Evolutionary conservation across 352 stramenopile species (phyloP).

Genomic region (Pythium monospermum): DNA sequence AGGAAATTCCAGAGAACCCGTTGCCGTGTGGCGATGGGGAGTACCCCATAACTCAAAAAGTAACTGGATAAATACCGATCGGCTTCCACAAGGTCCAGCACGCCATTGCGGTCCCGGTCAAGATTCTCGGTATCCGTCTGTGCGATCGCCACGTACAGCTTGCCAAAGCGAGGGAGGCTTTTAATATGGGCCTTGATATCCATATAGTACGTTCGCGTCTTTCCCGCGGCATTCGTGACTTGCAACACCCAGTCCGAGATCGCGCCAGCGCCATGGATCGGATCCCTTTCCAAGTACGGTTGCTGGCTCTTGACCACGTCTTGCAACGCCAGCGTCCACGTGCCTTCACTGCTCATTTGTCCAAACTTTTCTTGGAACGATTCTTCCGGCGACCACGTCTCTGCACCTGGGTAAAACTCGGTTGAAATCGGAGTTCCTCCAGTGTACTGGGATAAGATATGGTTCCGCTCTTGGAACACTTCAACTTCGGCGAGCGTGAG

Average conservation of each 20-base stretch:
- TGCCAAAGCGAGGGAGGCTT: constrained; percentile 66
- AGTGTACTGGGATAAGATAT: constrained; percentile 53
- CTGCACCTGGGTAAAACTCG: constrained; percentile 33
- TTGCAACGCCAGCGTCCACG: constrained; percentile 52
- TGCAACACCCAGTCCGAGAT: constrained; percentile 72
- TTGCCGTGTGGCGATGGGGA: constrained; percentile 32
- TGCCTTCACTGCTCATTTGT: constrained; percentile 39
- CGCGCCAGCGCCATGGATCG: constrained; percentile 34
- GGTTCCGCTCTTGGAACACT: constrained; percentile 49
- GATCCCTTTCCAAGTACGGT: neutral
- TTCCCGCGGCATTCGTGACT: constrained; percentile 58
- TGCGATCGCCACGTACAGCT: constrained; percentile 44
- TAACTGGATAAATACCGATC: constrained; percentile 45
- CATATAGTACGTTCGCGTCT: constrained; percentile 54
- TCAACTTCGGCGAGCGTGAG: constrained; percentile 75
- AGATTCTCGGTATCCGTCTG: constrained; percentile 59
- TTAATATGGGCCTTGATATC: constrained; percentile 54
- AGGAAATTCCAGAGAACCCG: constrained; percentile 48
- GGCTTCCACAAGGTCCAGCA: constrained; percentile 55
- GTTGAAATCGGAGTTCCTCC: constrained; percentile 49
- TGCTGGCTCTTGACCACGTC: constrained; percentile 23
- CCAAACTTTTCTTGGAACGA: constrained; percentile 47
- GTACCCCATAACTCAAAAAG: constrained; percentile 37
- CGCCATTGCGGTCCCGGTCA: constrained; percentile 50
- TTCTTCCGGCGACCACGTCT: constrained; percentile 64